A percentile compares a stretch with the other conserved stretches of the same genome.
phyloP scores from a whole-genome alignment of 371 early-diverging fungal species.

The Aphelidium insulamus region DNA sequence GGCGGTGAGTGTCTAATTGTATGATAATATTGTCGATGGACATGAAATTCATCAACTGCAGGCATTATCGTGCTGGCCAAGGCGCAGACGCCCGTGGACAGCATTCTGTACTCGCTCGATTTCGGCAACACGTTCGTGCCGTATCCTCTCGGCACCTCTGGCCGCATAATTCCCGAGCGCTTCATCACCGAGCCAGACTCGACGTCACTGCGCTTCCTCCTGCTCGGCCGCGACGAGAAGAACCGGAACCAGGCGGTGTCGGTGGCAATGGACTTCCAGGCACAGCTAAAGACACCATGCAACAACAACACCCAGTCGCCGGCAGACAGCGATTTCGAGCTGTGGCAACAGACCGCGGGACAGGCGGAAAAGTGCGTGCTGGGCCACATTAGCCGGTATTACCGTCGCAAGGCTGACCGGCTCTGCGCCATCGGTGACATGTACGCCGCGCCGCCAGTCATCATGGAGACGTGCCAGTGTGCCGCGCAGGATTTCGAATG shows the following conservation, averaged over 20 bases:
- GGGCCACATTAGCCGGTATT: constrained; percentile 48
- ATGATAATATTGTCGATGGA: constrained; percentile 10
- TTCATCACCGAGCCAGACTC: constrained; percentile 48
- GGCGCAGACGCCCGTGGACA: too few species aligned
- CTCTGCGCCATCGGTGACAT: constrained; percentile 58
- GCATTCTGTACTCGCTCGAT: constrained; percentile 25
- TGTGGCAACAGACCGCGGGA: background rate
- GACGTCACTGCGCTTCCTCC: constrained; percentile 39
- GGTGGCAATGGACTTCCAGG: constrained; percentile 50
- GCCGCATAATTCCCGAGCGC: constrained; percentile 21
- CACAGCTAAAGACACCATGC: too few species aligned
- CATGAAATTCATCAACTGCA: constrained; percentile 1
- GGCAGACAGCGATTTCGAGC: constrained; percentile 4
- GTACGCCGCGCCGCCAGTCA: constrained; percentile 28
- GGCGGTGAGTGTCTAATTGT: constrained; percentile 36
- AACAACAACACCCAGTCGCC: constrained; percentile 26
- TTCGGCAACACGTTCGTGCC: constrained; percentile 34
- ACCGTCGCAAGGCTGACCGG: constrained; percentile 43
- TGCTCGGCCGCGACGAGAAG: constrained; percentile 26
- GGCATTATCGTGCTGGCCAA: too few species aligned
- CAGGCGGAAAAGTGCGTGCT: constrained; percentile 26
- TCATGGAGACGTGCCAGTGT: constrained; percentile 45
- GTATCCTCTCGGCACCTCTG: constrained; percentile 23
- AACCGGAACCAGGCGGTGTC: constrained; percentile 18
- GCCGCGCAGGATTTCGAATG: constrained; percentile 68